Base-by-base conservation (phyloP, 495 filamentous ascomycete species). In the Friedmanniomyces simplex region DNA sequence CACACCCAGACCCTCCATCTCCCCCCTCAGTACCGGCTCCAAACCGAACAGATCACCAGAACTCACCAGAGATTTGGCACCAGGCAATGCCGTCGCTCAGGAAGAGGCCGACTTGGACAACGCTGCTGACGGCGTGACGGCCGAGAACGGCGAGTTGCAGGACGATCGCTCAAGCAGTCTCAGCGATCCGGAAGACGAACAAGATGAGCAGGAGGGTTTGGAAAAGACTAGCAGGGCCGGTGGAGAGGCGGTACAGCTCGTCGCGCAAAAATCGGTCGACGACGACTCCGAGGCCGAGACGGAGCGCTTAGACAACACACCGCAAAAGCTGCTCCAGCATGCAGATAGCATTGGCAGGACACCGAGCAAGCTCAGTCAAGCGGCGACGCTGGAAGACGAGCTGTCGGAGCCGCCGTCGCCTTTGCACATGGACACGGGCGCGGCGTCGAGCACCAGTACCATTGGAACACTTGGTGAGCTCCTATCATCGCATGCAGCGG, bases 201-300 rank as follows among this genome's bases (percentile, higher is more conserved):
- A 76, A 6, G 81, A 82, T n/a, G 78, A 83, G 58, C 70, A 69
- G 26, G 79, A 58, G 16, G 37, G 26, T 32, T 4, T 8, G n/a
- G 41, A 41, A 49, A 50, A 14, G 2, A 60, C 77, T 79, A 54
- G 78, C 77, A 25, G 43, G 11, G 42, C 37, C 58, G 46, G 69
- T 61, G 74, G 55, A 37, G 58, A 65, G 8, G 68, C 76, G 8
- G 32, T 43, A 45, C n/a, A 51, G 51, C 28, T 24, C 5, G 50
- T 30, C 24, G 55, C 60, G 50, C 39, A 52, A 18, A 21, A n/a
- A 25, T 49, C 45, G 36, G 26, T 55, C 53, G 83, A 85, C 56
- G 86, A 86, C 63, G 91, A 97, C 72, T 95, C 93, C n/a, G 93
- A 98, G 71, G 93, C 94, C 26, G 93, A 96, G 74, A 98, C 93